Evolutionary conservation across 139 green algal species (phyloP).

Genomic region (Nannochloris sp.): DNA sequence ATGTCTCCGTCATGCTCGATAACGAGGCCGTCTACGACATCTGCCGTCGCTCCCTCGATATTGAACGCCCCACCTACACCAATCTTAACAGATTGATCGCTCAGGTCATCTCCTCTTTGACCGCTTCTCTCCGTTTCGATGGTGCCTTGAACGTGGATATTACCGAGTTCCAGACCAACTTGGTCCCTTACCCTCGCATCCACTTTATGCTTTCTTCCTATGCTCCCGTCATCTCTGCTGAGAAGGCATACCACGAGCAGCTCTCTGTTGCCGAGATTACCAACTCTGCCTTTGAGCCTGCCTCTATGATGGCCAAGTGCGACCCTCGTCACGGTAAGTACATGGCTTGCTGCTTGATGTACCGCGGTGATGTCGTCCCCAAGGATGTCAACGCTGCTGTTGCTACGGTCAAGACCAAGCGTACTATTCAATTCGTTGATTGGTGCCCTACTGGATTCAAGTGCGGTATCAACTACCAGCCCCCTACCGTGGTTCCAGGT

Average conservation of each 20-base stretch:
- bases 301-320: slow-evolving; percentile 96
- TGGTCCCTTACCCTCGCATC: slow-evolving; percentile 98
- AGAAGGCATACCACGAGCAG: slow-evolving; percentile 99
- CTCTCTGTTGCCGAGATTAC: slow-evolving; percentile 97
- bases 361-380: slow-evolving; percentile 97
- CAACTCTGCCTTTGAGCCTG: slow-evolving; percentile 92
- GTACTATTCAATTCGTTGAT: slow-evolving; percentile 98
- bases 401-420: slow-evolving; percentile 98
- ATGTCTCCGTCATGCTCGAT: slow-evolving; percentile 95
- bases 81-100: slow-evolving; percentile 91
- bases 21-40: slow-evolving; percentile 98
- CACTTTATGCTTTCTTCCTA: slow-evolving; percentile 99
- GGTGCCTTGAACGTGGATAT: slow-evolving; percentile 95
- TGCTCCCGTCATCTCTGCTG: slow-evolving; percentile 93
- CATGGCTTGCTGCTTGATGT: slow-evolving; percentile 99
- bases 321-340: slow-evolving; percentile 95
- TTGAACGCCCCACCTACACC: slow-evolving; percentile 95
- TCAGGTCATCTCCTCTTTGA: slow-evolving; percentile 95
- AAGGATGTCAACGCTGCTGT: slow-evolving; percentile 98
- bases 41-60: slow-evolving; percentile 92
- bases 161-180: slow-evolving; percentile 98
- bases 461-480: slow-evolving; percentile 99
- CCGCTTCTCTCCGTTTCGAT: slow-evolving; percentile 90
- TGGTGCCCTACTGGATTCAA: slow-evolving; percentile 99
- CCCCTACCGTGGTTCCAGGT: slow-evolving; percentile 92